Conservation (phyloP, 257 asterid genomes). For the Solanum piurae region DNA sequence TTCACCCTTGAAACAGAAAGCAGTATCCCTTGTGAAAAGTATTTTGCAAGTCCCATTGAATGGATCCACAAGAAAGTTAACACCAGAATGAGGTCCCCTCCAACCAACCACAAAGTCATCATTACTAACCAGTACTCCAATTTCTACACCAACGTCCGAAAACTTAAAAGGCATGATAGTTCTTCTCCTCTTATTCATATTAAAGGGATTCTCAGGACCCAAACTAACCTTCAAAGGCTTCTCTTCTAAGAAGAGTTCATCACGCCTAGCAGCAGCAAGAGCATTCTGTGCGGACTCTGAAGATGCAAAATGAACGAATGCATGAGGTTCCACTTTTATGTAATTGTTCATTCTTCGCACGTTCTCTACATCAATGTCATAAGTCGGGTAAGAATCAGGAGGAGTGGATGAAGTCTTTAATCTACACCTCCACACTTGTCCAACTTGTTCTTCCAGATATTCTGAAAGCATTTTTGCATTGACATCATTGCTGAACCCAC, state of each 20-base stretch:
- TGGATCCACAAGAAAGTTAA: constrained; percentile 77
- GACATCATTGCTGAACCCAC: constrained; percentile 43
- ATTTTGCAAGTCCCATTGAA: constrained; percentile 62
- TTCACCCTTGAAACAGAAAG: constrained; percentile 41
- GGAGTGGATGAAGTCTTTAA: constrained; percentile 95
- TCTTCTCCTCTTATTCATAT: constrained; percentile 67
- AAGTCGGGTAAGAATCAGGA: constrained; percentile 54
- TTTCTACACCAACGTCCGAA: constrained; percentile 38
- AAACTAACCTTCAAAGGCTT: constrained; percentile 49
- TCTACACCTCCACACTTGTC: constrained; percentile 81
- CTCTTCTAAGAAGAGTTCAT: constrained; percentile 31
- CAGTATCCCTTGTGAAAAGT: constrained; percentile 55
- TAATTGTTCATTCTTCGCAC: constrained; percentile 32
- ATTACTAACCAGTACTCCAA: constrained; percentile 43
- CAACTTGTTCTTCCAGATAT: constrained; percentile 47
- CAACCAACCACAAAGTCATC: constrained; percentile 71
- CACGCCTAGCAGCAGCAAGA: constrained; percentile 43
- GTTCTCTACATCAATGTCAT: constrained; percentile 18
- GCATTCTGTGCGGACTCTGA: constrained; percentile 44
- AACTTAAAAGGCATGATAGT: constrained; percentile 40
- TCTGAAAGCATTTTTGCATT: constrained; percentile 58
- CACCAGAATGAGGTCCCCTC: constrained; percentile 49
- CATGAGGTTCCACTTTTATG: constrained; percentile 68
- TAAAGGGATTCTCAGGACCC: constrained; percentile 68
- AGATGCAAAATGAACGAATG: constrained; percentile 71